Percentiles rank a stretch among this genome's conserved stretches.
These are phyloP conservation scores for Sphaerostilbella broomeana DNA, from an alignment of 2,329 filamentous ascomycete species.

Conservation along the genomic window DNA sequence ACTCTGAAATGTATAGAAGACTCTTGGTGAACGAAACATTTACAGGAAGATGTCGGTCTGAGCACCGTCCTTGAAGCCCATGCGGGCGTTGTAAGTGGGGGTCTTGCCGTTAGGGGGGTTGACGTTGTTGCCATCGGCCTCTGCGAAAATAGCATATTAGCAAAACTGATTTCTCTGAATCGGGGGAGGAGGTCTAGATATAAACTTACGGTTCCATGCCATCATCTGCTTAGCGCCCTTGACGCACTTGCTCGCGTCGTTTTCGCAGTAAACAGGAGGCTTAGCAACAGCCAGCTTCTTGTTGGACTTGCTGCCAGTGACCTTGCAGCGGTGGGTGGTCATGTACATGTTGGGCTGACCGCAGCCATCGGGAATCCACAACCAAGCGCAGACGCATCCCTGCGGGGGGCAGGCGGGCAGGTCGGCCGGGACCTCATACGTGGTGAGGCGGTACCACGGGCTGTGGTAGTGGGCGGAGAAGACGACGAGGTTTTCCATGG, in stretches of 20 bases:
- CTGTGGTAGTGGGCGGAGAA: constrained; percentile 35
- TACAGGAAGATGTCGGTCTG: constrained; percentile 22
- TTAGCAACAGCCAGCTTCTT: constrained; percentile 31
- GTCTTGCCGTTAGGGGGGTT: constrained; percentile 17
- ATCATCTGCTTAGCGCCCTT: constrained; percentile 43
- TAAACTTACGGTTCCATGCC: constrained; percentile 40
- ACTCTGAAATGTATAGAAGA: too few species aligned
- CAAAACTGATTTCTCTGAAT: too few species aligned
- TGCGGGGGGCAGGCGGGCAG: constrained; percentile 18
- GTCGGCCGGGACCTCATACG: constrained; percentile 18
- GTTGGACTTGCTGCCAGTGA: constrained; percentile 33
- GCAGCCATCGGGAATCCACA: constrained; percentile 20
- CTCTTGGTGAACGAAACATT: too few species aligned
- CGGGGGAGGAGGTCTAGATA: too few species aligned
- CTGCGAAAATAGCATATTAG: too few species aligned
- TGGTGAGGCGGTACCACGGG: constrained; percentile 19
- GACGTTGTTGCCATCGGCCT: constrained; percentile 25
- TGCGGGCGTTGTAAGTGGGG: constrained; percentile 22
- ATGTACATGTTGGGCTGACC: constrained; percentile 32
- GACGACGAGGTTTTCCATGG: constrained; percentile 40
- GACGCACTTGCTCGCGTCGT: constrained; percentile 33
- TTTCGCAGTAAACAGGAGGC: constrained; percentile 33
- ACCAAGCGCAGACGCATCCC: constrained; percentile 22
- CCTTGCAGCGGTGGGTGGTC: constrained; percentile 40
- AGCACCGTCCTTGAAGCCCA: constrained; percentile 22